These are phyloP conservation scores for Penicillium expansum DNA, from an alignment of 2,329 filamentous ascomycete genomes.

Conservation along the genomic window DNA sequence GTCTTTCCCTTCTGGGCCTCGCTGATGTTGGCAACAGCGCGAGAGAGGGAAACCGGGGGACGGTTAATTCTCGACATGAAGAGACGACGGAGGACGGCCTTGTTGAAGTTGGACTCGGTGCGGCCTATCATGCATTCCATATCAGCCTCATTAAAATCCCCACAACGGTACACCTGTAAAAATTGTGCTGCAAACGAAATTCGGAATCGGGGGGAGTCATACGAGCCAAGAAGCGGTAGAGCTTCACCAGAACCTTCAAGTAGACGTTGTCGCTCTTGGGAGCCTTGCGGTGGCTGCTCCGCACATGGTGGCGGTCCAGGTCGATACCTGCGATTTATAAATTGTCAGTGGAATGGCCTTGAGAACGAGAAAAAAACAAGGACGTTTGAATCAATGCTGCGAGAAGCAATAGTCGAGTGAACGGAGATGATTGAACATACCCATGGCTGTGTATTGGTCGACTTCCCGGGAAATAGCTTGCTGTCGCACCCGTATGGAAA, in stretches of 20 bases:
- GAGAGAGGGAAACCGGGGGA: conserved; percentile 88
- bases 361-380: background rate
- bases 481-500: conserved; percentile 42
- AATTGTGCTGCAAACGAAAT: conserved; percentile 9
- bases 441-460: conserved; percentile 45
- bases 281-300: conserved; percentile 77
- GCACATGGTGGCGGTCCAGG: conserved; percentile 62
- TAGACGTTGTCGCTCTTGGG: conserved; percentile 99
- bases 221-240: conserved; percentile 96
- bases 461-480: conserved; percentile 41
- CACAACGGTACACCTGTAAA: conserved; percentile 5
- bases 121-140: conserved; percentile 60
- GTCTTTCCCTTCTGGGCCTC: conserved; percentile 67
- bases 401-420: background rate
- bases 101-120: conserved; percentile 98
- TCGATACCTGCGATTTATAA: conserved; percentile 48
- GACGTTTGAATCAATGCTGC: background rate
- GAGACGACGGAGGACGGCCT: conserved; percentile 93
- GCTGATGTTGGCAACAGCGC: conserved; percentile 68
- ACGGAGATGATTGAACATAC: conserved; percentile 30
- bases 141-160: conserved; percentile 18
- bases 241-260: conserved; percentile 95
- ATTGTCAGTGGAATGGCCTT: conserved; percentile 15
- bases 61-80: conserved; percentile 99
- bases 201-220: conserved; percentile 35